phyloP scores from a whole-genome alignment of 257 asterid species.

The Craterostigma plantagineum region DNA sequence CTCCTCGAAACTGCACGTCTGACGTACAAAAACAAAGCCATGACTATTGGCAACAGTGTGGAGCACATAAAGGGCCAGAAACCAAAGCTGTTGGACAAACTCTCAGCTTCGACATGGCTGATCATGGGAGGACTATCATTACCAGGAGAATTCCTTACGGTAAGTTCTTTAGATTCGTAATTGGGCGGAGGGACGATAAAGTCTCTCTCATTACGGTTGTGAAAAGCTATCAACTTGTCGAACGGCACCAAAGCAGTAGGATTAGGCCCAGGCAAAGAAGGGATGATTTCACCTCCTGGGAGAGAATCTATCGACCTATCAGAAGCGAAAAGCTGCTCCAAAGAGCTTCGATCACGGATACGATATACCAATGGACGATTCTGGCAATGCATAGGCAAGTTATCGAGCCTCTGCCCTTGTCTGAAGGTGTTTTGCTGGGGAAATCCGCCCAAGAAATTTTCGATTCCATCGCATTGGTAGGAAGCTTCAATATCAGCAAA shows the following conservation, averaged over 20 bases:
- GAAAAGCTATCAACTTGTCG: background rate
- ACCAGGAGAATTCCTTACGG: slow-evolving; percentile 18
- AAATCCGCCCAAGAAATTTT: slow-evolving; percentile 23
- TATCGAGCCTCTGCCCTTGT: slow-evolving; percentile 14
- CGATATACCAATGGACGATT: slow-evolving; percentile 39
- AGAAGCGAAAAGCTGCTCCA: slow-evolving; percentile 26
- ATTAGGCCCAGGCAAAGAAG: slow-evolving; percentile 35
- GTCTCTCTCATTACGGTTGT: slow-evolving; percentile 10
- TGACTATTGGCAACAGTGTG: slow-evolving; percentile 16
- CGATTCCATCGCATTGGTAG: slow-evolving; percentile 37
- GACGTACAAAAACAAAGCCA: slow-evolving; percentile 14
- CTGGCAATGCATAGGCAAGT: slow-evolving; percentile 29
- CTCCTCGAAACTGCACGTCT: slow-evolving; percentile 10
- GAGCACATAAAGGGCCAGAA: slow-evolving; percentile 23
- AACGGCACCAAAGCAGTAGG: slow-evolving; percentile 6
- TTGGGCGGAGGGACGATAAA: slow-evolving; percentile 27
- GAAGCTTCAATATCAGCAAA: slow-evolving; percentile 75
- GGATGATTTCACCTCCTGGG: slow-evolving; percentile 23
- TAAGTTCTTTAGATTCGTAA: slow-evolving; percentile 14
- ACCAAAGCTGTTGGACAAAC: slow-evolving; percentile 12
- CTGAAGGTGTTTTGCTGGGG: slow-evolving; percentile 12
- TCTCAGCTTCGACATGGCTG: slow-evolving; percentile 12
- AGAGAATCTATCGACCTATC: slow-evolving; percentile 23
- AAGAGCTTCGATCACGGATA: slow-evolving; percentile 37
- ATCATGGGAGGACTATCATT: slow-evolving; percentile 14